phyloP scores from a whole-genome alignment of 495 filamentous ascomycete species.

The Neurospora sp. region DNA sequence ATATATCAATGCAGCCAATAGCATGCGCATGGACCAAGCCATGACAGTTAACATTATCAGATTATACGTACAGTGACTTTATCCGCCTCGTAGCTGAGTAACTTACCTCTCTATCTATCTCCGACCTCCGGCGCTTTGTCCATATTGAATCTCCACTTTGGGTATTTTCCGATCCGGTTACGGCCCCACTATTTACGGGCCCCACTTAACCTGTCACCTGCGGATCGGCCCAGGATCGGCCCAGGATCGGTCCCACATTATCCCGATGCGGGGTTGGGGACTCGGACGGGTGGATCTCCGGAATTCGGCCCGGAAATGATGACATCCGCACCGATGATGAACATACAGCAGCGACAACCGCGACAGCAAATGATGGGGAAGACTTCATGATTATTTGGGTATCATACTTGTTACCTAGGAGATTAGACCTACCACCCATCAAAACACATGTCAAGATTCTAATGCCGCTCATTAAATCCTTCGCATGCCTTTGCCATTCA shows the following conservation, averaged over 20 bases:
- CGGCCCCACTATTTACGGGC: neutral
- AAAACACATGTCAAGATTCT: neutral
- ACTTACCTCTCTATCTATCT: no score
- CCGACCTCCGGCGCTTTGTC: neutral
- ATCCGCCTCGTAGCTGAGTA: no score
- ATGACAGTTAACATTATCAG: no score
- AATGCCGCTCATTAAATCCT: neutral
- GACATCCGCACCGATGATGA: no score
- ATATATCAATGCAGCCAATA: no score
- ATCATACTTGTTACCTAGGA: neutral
- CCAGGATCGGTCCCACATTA: neutral
- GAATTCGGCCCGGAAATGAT: neutral
- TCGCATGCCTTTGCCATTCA: neutral
- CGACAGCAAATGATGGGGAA: neutral
- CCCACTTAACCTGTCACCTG: neutral
- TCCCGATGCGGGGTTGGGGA: neutral
- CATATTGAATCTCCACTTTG: neutral
- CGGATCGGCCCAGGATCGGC: neutral
- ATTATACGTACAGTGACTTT: no score
- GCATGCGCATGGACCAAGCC: no score
- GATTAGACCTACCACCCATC: neutral
- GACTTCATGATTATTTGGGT: neutral
- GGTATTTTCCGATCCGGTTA: neutral
- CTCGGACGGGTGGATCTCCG: neutral
- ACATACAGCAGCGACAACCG: neutral